Evolutionary conservation across 1,139 yeast species (phyloP), one percentile per base, ranked within the genome.

Genomic region (Geotrichum candidum): DNA sequence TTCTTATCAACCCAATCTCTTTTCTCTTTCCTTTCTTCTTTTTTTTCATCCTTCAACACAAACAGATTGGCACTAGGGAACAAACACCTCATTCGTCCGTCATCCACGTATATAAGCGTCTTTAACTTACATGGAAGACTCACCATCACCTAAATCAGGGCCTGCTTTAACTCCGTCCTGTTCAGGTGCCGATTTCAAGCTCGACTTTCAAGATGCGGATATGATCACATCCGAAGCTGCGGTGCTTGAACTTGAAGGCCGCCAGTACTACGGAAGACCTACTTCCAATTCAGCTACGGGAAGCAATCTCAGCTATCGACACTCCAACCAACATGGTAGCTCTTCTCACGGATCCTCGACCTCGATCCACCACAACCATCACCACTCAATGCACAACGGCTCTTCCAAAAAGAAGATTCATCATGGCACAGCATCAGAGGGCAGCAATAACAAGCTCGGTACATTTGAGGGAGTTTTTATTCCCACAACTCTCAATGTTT

Each of bases 401-500:
- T 23, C 18, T 7, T 41, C 41, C 9, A 41, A 50, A 3, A 38
- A 22, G 1, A 50, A 13, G 22, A 18, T 18, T 5, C 48, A 41
- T 18, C 48, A 9, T 18, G 22, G 18, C 6, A n/a, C 48, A 41
- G 18, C 9, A n/a, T 41, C 48, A 7, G 48, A 41, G 3, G 48
- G 18, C 23, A 41, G 48, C 18, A 41, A 1, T 9, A 41, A n/a
- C 54, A 75, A 75, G 61, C 71, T 75, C 52, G 75, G 72, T 60
- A 75, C 77, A 1, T 73, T 72, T 58, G 76, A 72, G 48, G 78
- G 78, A n/a, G 92, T 88, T 25, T 87, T 88, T 67, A 78, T 88
- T 41, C 95, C 95, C 10, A 87, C 94, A 0, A 82, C 91, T 7
- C 78, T 88, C 55, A 88, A 88, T 73, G 92, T 88, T 59, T 77